Base-by-base conservation (phyloP, 2,329 filamentous ascomycete species). In the Fusarium sublunatum region DNA sequence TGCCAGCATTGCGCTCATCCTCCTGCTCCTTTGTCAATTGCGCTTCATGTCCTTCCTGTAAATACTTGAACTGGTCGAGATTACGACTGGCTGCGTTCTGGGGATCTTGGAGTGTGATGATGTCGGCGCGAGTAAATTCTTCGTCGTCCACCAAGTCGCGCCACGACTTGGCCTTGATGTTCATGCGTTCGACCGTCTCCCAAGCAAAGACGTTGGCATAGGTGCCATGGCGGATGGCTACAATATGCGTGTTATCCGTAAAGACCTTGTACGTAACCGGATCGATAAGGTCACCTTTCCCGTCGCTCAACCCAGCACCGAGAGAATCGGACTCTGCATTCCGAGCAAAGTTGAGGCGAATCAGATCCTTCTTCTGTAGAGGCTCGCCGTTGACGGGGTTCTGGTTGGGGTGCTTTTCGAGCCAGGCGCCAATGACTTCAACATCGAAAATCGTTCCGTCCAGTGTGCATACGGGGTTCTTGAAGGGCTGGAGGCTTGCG, bases 81-180 rank as follows among this genome's bases (percentile, higher is more conserved):
- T 98, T 91, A 66, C 94, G 82, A 52, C 88, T 87, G 53, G 90
- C 88, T 19, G 95, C 82, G 75, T 97, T 97, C 74, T 97, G 93
- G 10, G 95, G 95, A 74, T 99, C 95, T 74, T 99, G 96, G 9
- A 99, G 81, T 0, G 93, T 97, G 72, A 99, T 96, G 59, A 99
- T 94, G 76, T 99, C 95, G 69, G 91, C 91, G 61, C 95, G 86
- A 28, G 86, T 86, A 71, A 99, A 99, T 57, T 93, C 90, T 61
- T 88, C 84, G 69, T 99, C 94, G 71, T 91, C 92, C 8, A 98
- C 85, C 39, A 99, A 79, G 77, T 99, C 95, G 65, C 83, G 86
- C 95, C 95, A 99, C 80, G 96, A 90, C 84, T 97, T 98, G 45
- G 92, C 85, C 81, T 98, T 98, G 77, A 99, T 90, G 76, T 99